phyloP scores from a whole-genome alignment of 2,329 filamentous ascomycete species.

The Sphaerulina vaccinii region DNA sequence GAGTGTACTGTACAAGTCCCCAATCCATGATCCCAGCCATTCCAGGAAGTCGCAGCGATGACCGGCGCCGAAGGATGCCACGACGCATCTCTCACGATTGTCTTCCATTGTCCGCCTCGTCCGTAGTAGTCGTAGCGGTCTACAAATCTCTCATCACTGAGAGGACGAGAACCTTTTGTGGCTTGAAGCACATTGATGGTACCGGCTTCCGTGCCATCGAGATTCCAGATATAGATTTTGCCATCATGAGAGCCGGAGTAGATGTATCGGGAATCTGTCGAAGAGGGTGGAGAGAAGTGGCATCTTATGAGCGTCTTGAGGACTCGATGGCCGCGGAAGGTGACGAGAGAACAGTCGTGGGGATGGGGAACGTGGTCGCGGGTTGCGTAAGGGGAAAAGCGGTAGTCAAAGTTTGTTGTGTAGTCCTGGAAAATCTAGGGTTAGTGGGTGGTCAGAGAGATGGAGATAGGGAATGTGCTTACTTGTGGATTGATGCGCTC shows the following conservation, averaged over 20 bases:
- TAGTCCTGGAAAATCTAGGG: slow-evolving; percentile 46
- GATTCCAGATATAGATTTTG: slow-evolving; percentile 85
- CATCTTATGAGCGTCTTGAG: slow-evolving; percentile 89
- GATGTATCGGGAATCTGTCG: slow-evolving; percentile 86
- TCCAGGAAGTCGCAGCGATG: slow-evolving; percentile 82
- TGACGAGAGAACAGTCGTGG: slow-evolving; percentile 87
- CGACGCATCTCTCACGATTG: slow-evolving; percentile 81
- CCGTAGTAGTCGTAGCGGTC: slow-evolving; percentile 59
- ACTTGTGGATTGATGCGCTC: slow-evolving; percentile 53
- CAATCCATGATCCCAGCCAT: slow-evolving; percentile 69
- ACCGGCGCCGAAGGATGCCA: slow-evolving; percentile 87
- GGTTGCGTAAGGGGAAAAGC: slow-evolving; percentile 65
- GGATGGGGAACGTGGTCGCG: slow-evolving; percentile 70
- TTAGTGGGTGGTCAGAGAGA: background rate
- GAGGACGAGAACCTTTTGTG: slow-evolving; percentile 62
- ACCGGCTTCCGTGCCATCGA: slow-evolving; percentile 80
- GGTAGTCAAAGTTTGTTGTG: slow-evolving; percentile 71
- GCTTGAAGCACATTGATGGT: slow-evolving; percentile 73
- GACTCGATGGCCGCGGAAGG: slow-evolving; percentile 86
- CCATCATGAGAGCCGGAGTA: slow-evolving; percentile 90
- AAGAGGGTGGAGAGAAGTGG: slow-evolving; percentile 85
- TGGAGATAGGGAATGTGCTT: slow-evolving; percentile 7
- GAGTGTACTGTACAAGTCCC: slow-evolving; percentile 77
- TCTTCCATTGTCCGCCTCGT: slow-evolving; percentile 64
- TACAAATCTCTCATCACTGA: slow-evolving; percentile 52